These are phyloP conservation scores for Nitzschia sp. DNA, from an alignment of 108 stramenopile genomes.

Conservation along the genomic window DNA sequence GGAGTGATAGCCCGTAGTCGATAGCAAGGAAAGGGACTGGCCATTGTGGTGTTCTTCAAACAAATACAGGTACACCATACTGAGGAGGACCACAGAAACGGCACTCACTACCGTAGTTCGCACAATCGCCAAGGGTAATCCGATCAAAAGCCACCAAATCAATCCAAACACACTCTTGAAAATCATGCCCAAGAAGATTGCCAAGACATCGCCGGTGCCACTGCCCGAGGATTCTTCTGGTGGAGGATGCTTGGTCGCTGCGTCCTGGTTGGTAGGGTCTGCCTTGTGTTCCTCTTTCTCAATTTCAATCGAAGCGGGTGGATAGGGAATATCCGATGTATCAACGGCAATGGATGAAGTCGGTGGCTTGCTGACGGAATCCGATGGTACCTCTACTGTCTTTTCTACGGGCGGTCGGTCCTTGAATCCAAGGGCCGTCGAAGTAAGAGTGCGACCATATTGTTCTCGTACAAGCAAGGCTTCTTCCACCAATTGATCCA, in stretches of 20 bases:
- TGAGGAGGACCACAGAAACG: not conserved
- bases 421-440: slow-evolving; percentile 60
- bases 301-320: slow-evolving; percentile 12
- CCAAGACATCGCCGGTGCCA: slow-evolving; percentile 50
- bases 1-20: slow-evolving; percentile 10
- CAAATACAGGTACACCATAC: slow-evolving; percentile 23
- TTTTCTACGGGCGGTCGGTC: slow-evolving; percentile 10
- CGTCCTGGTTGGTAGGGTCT: slow-evolving; percentile 26
- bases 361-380: slow-evolving; percentile 2
- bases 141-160: slow-evolving; percentile 45
- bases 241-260: slow-evolving; percentile 4
- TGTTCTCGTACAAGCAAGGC: slow-evolving; percentile 71
- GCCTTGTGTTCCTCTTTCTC: slow-evolving; percentile 13
- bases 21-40: not conserved
- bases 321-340: slow-evolving; percentile 27
- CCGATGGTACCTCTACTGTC: not conserved
- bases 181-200: slow-evolving; percentile 56
- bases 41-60: slow-evolving; percentile 18
- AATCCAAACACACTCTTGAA: slow-evolving; percentile 50
- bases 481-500: slow-evolving; percentile 77
- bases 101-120: slow-evolving; percentile 21
- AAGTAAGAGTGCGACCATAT: slow-evolving; percentile 65
- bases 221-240: slow-evolving; percentile 10
- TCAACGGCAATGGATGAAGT: slow-evolving; percentile 16
- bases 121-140: slow-evolving; percentile 48